These are phyloP conservation scores for Leccinum ochraceum DNA, from an alignment of 768 basidiomycete species.

Conservation along the genomic window DNA sequence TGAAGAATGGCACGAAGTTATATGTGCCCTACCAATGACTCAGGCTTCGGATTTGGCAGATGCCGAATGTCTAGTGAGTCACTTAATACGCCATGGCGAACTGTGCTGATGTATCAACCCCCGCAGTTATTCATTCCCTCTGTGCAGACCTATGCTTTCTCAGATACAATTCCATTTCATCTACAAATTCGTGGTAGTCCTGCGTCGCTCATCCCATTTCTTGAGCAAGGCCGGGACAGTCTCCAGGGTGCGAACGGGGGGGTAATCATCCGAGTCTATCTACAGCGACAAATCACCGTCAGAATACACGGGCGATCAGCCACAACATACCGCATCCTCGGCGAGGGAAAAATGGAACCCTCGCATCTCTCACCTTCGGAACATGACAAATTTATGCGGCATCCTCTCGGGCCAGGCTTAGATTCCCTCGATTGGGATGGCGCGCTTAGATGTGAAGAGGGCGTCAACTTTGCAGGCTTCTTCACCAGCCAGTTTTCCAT, in stretches of 20 bases:
- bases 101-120: background rate
- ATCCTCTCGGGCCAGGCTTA: slow-evolving; percentile 27
- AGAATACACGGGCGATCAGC: slow-evolving; percentile 29
- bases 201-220: slow-evolving; percentile 47
- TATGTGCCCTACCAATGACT: slow-evolving; percentile 43
- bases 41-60: slow-evolving; percentile 37
- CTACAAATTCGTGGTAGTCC: slow-evolving; percentile 55
- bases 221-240: slow-evolving; percentile 26
- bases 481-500: slow-evolving; percentile 44
- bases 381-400: slow-evolving; percentile 5
- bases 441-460: slow-evolving; percentile 41
- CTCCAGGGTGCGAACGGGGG: slow-evolving; percentile 11
- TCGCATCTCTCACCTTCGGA: slow-evolving; percentile 38
- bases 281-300: slow-evolving; percentile 51
- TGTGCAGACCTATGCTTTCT: slow-evolving; percentile 51
- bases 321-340: slow-evolving; percentile 33
- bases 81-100: background rate
- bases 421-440: slow-evolving; percentile 65
- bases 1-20: slow-evolving; percentile 65
- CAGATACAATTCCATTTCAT: slow-evolving; percentile 64
- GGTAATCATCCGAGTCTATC: slow-evolving; percentile 45
- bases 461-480: slow-evolving; percentile 49
- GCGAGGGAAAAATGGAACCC: slow-evolving; percentile 50
- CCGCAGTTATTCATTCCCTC: slow-evolving; percentile 61
- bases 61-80: slow-evolving; percentile 50